A percentile compares a stretch with the other conserved stretches of the same genome.
Evolutionary conservation across 176 grass and related monocot genomes (phyloP).

Genomic region (Eleusine coracana): DNA sequence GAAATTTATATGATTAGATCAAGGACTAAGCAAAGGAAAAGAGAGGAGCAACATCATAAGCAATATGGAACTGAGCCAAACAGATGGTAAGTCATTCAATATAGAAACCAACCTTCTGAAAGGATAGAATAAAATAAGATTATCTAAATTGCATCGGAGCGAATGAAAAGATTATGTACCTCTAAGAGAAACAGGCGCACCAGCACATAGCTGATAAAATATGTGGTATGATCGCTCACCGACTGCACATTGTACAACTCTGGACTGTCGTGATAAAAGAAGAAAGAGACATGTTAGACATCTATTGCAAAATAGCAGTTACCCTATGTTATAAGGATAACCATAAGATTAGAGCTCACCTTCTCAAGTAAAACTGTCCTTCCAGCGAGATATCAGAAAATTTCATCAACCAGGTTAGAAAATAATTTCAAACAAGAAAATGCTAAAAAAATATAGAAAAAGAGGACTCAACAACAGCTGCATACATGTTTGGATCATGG

Average conservation of each 20-base stretch:
- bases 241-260: conserved; percentile 89
- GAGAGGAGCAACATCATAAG: conserved; percentile 9
- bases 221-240: conserved; percentile 96
- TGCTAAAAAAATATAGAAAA: conserved; percentile 31
- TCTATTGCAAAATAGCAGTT: neutral
- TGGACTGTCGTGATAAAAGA: conserved; percentile 70
- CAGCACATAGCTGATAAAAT: conserved; percentile 97
- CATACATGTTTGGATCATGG: conserved; percentile 97
- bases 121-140: conserved; percentile 21
- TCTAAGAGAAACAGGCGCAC: conserved; percentile 66
- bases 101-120: conserved; percentile 26
- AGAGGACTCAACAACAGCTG: neutral
- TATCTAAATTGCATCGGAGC: neutral
- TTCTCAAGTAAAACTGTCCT: conserved; percentile 96
- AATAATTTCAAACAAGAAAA: conserved; percentile 38
- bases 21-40: conserved; percentile 22
- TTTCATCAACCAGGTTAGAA: conserved; percentile 43
- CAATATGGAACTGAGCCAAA: neutral
- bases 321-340: conserved; percentile 4
- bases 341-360: conserved; percentile 57
- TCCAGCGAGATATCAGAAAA: conserved; percentile 41
- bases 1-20: conserved; percentile 22
- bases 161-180: conserved; percentile 54
- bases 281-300: conserved; percentile 31
- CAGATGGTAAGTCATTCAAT: conserved; percentile 22